These are phyloP conservation scores for Rugosomyces carneus DNA, from an alignment of 1,284 basidiomycete genomes.

Conservation along the genomic window DNA sequence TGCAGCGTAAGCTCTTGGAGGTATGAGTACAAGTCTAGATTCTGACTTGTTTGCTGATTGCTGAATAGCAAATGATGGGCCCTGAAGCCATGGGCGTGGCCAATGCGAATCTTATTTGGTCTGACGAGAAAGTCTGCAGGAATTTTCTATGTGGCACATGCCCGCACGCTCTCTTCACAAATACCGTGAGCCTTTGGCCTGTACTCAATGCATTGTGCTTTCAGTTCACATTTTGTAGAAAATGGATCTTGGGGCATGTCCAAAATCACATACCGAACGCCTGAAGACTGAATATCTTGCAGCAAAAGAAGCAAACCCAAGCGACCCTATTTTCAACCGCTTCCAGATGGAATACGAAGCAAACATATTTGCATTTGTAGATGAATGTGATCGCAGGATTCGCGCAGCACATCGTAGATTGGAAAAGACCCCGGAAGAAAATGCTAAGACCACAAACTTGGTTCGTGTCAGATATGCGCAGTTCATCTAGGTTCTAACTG, in stretches of 20 bases:
- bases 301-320: conserved; percentile 68
- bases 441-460: conserved; percentile 95
- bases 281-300: conserved; percentile 89
- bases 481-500: conserved; percentile 3
- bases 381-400: conserved; percentile 97
- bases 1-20: conserved; percentile 91
- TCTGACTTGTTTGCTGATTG: conserved; percentile 8
- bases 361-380: conserved; percentile 93
- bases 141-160: conserved; percentile 98
- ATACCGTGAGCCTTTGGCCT: conserved; percentile 73
- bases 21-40: conserved; percentile 33
- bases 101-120: conserved; percentile 90
- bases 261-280: conserved; percentile 93
- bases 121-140: conserved; percentile 97
- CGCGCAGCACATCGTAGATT: conserved; percentile 88
- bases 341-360: conserved; percentile 95
- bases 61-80: conserved; percentile 94
- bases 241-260: conserved; percentile 99
- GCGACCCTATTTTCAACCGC: conserved; percentile 72
- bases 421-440: conserved; percentile 99
- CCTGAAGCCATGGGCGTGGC: conserved; percentile 96
- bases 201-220: conserved; percentile 2
- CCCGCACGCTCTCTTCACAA: conserved; percentile 96
- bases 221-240: conserved; percentile 51
- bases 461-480: conserved; percentile 32